Base-by-base conservation (phyloP, 2,329 filamentous ascomycete species). In the Plenodomus biglobosus region DNA sequence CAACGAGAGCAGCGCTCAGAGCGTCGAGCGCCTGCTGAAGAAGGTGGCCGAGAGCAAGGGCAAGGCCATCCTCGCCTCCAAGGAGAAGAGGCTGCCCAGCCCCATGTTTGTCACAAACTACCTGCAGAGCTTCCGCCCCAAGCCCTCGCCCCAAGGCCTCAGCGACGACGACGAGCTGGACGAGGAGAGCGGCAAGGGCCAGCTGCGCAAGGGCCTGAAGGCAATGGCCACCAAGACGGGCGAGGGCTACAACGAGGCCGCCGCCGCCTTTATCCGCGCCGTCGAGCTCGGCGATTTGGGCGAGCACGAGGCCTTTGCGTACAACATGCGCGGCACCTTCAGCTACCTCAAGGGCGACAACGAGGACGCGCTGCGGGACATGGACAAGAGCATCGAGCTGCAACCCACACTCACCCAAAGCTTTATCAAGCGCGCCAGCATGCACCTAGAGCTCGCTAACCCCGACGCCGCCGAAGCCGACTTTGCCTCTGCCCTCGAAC, bases 31-130 rank as follows among this genome's bases (percentile, higher is more conserved):
- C 54, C 78, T 99, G 55, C 81, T 99, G 55, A 97, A 97, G 81
- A 95, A 95, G 78, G 92, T 97, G 41, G 94, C 94, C 39, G 92
- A 97, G 76, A 82, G 88, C 59, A 96, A 96, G 79, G 92, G 89
- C 57, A 91, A 92, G 77, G 85, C 85, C 56, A 96, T 99, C 68
- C 80, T 99, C 46, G 84, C 82, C 65, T 81, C 82, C 51, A 92
- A 92, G 74, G 81, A 82, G 63, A 88, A 90, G 77, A 92, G 90
- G 76, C 82, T 99, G 42, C 94, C 94, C 17, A 96, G 92, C 74
- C 88, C 94, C 22, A 96, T 92, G 11, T 99, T 97, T 64, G 92
- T 99, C 59, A 90, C 91, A 69, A 99, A 99, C 80, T 99, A 99
- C 75, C 86, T 99, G 24, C 92, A 97, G 77, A 97, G 92, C 78